Conservation (phyloP, 495 filamentous ascomycete species). For the Venustampulla echinocandica region DNA sequence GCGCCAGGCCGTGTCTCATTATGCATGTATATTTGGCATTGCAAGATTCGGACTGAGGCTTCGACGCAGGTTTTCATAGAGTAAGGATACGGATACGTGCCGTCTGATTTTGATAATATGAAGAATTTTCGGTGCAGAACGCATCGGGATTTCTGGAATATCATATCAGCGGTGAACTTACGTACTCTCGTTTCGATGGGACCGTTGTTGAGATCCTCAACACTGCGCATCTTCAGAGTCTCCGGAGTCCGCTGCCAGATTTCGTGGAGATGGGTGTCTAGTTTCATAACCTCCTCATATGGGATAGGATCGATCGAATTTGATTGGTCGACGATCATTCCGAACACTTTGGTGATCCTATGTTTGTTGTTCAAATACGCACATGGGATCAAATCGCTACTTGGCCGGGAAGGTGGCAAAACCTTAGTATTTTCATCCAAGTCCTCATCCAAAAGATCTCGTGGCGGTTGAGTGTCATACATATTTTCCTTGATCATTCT, state of each 20-base stretch:
- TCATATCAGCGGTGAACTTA: conserved; percentile 55
- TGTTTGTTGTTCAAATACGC: conserved; percentile 39
- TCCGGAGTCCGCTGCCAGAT: conserved; percentile 12
- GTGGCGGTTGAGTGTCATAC: conserved; percentile 36
- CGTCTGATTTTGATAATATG: conserved; percentile 42
- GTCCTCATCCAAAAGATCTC: conserved; percentile 42
- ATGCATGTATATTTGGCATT: conserved; percentile 30
- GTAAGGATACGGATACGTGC: conserved; percentile 48
- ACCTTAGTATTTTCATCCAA: conserved; percentile 33
- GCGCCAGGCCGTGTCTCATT: conserved; percentile 30
- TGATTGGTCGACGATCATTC: conserved; percentile 31
- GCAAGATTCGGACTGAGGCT: conserved; percentile 54
- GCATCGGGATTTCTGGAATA: conserved; percentile 62
- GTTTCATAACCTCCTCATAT: conserved; percentile 61
- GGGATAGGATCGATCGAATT: conserved; percentile 29
- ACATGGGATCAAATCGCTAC: conserved; percentile 35
- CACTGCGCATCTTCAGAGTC: conserved; percentile 47
- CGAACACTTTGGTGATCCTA: conserved; percentile 28
- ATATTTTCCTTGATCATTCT: conserved; percentile 38
- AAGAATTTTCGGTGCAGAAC: conserved; percentile 69
- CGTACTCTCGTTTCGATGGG: conserved; percentile 53
- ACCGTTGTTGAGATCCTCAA: conserved; percentile 56
- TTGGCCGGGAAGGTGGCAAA: conserved; percentile 35
- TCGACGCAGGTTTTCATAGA: conserved; percentile 62
- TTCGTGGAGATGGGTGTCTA: conserved; percentile 40